Conservation (phyloP, 164 flowering plant species). For the Amborella trichopoda region DNA sequence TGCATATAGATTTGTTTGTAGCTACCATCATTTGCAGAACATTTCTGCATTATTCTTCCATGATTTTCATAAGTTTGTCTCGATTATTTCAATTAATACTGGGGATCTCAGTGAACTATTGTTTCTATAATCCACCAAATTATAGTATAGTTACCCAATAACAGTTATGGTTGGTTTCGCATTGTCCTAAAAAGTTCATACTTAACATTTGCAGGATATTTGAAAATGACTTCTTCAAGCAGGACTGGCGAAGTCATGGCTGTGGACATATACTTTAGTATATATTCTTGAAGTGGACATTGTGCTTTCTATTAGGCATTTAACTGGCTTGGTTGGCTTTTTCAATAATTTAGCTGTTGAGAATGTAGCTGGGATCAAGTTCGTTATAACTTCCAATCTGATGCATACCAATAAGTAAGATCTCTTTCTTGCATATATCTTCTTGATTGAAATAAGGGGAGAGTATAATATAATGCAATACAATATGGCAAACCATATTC, state of each 20-base stretch:
- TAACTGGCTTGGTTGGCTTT: constrained; percentile 51
- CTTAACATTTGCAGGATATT: constrained; percentile 39
- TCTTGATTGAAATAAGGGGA: background rate
- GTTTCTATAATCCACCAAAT: no score
- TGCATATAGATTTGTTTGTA: no score
- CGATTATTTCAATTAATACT: no score
- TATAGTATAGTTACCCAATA: no score
- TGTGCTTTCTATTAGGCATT: constrained; percentile 55
- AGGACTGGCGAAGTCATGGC: constrained; percentile 67
- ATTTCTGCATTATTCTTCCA: no score
- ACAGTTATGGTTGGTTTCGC: no score
- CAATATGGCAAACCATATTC: no score
- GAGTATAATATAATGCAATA: background rate
- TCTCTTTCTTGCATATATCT: background rate
- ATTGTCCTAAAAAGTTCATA: no score
- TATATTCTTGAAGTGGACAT: constrained; percentile 60
- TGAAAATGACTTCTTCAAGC: constrained; percentile 77
- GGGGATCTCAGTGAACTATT: no score
- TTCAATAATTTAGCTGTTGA: constrained; percentile 67
- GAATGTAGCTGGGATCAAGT: constrained; percentile 72
- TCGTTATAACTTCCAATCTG: constrained; percentile 67
- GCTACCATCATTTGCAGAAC: no score
- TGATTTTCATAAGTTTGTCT: no score
- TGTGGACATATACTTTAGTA: constrained; percentile 48
- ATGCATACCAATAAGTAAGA: constrained; percentile 46